Evolutionary conservation across 1,284 basidiomycete genomes (phyloP).

Genomic region (Amylostereum areolatum): DNA sequence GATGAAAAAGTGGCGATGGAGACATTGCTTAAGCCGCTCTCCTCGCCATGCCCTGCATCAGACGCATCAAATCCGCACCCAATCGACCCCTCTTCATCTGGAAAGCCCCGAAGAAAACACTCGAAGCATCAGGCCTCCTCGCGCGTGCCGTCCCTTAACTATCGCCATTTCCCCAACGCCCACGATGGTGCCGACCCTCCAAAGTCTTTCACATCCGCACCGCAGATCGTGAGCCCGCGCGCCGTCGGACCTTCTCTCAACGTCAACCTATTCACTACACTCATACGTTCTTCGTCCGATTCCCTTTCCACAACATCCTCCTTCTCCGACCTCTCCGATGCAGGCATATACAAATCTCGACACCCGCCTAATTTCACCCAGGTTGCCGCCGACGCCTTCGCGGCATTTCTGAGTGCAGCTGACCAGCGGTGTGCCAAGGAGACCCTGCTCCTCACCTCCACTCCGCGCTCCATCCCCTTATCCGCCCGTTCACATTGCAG

Average conservation of each 20-base stretch:
- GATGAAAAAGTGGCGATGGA: constrained; percentile 65
- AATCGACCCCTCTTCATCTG: constrained; percentile 57
- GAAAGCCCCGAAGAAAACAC: neutral
- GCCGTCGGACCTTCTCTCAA: constrained; percentile 20
- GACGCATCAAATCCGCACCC: constrained; percentile 48
- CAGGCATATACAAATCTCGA: constrained; percentile 17
- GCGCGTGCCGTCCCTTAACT: constrained; percentile 16
- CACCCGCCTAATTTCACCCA: constrained; percentile 24
- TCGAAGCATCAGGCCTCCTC: too few relatives aligned
- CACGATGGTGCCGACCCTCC: constrained; percentile 18
- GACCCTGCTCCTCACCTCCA: neutral
- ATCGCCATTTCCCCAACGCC: constrained; percentile 19
- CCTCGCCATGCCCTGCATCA: constrained; percentile 48
- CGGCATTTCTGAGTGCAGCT: constrained; percentile 9
- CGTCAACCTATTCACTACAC: constrained; percentile 14
- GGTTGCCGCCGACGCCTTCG: constrained; percentile 22
- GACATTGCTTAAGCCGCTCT: constrained; percentile 52
- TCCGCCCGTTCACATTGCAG: neutral
- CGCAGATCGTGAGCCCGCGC: constrained; percentile 18
- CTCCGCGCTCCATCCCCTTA: neutral
- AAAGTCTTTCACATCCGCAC: constrained; percentile 15
- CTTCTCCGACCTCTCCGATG: neutral
- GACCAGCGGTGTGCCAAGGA: constrained; percentile 3
- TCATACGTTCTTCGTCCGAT: neutral
- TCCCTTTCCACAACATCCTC: neutral